A percentile compares a stretch with the other conserved stretches of the same genome.
phyloP scores from a whole-genome alignment of 768 basidiomycete species.

The Lactarius sp. region DNA sequence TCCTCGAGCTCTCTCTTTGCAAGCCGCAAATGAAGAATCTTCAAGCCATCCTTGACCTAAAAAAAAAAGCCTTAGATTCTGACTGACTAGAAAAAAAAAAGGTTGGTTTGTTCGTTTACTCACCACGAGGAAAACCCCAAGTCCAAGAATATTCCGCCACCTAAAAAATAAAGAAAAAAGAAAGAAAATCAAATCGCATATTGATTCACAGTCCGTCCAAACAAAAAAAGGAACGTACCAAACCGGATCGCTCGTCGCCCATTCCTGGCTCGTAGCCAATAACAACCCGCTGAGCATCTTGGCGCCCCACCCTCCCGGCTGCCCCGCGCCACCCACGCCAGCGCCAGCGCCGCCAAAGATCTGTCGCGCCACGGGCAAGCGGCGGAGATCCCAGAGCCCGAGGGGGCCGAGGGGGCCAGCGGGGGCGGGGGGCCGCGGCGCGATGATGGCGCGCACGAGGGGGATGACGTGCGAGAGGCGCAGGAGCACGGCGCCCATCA shows the following conservation, averaged over 20 bases:
- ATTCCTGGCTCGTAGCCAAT: slow-evolving; percentile 51
- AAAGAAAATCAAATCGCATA: background rate
- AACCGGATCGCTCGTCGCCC: slow-evolving; percentile 66
- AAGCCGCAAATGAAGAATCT: slow-evolving; percentile 63
- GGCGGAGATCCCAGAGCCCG: background rate
- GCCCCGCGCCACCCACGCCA: background rate
- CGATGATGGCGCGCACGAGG: slow-evolving; percentile 34
- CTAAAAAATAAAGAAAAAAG: slow-evolving; percentile 27
- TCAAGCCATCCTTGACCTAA: slow-evolving; percentile 63
- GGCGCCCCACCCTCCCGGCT: slow-evolving; percentile 20
- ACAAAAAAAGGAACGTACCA: slow-evolving; percentile 40
- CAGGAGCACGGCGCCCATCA: slow-evolving; percentile 59
- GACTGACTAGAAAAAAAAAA: slow-evolving; percentile 39
- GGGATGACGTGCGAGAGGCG: slow-evolving; percentile 46
- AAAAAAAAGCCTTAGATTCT: background rate
- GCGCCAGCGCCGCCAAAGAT: background rate
- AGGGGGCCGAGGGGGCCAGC: background rate
- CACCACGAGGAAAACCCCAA: slow-evolving; percentile 66
- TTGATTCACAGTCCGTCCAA: too few relatives aligned
- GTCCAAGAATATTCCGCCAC: slow-evolving; percentile 66
- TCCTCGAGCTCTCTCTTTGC: slow-evolving; percentile 68
- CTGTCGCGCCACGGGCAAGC: background rate
- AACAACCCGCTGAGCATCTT: slow-evolving; percentile 35
- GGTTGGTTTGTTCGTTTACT: background rate
- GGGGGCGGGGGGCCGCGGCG: background rate